Conservation (phyloP, 2,329 filamentous ascomycete genomes). For the Cercospora beticola region DNA sequence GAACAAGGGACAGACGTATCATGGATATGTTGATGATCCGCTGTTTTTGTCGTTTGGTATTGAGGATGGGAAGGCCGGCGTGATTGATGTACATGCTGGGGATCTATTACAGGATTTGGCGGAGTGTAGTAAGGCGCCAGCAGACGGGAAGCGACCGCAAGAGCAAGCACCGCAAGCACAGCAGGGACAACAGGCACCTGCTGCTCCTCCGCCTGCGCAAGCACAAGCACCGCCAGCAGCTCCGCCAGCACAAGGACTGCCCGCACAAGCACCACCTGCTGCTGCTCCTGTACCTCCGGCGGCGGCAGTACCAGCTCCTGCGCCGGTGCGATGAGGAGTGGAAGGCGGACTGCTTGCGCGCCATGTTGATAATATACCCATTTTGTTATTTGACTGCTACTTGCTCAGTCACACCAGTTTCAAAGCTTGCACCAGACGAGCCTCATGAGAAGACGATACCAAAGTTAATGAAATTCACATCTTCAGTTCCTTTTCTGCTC, state of each 20-base stretch:
- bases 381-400: background rate
- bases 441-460: background rate
- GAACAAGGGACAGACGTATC: constrained; percentile 48
- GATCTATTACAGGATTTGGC: constrained; percentile 50
- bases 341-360: background rate
- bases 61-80: constrained; percentile 52
- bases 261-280: background rate
- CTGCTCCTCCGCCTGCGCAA: background rate
- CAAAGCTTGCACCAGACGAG: background rate
- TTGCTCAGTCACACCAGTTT: background rate
- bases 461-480: background rate
- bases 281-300: background rate
- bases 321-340: background rate
- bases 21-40: constrained; percentile 58
- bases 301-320: background rate
- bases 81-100: constrained; percentile 53
- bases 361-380: background rate
- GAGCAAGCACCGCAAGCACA: background rate
- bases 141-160: background rate
- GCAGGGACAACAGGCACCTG: background rate
- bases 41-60: constrained; percentile 58
- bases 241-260: background rate
- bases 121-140: constrained; percentile 12
- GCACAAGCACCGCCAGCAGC: background rate
- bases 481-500: too few relatives aligned